Evolutionary conservation across 2,329 filamentous ascomycete species (phyloP).

Genomic region (Fusarium nurragi): DNA sequence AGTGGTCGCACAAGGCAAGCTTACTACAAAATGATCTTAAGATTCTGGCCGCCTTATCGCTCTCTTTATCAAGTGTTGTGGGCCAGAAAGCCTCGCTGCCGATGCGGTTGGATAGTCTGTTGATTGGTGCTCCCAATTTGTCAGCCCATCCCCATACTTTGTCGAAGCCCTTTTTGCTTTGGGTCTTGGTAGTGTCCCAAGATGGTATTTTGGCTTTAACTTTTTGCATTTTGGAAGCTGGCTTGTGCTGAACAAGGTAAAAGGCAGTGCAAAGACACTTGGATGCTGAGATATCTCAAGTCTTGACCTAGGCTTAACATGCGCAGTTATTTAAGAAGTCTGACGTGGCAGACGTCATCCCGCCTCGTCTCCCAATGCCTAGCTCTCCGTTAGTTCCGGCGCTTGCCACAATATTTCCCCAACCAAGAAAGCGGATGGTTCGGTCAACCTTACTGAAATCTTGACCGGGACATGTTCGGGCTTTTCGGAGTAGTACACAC

Average conservation of each 20-base stretch:
- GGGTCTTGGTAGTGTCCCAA: conserved; percentile 64
- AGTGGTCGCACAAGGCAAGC: conserved; percentile 36
- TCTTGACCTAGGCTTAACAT: background rate
- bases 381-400: conserved; percentile 9
- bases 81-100: conserved; percentile 87
- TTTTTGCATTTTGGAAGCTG: conserved; percentile 47
- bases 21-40: conserved; percentile 84
- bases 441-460: background rate
- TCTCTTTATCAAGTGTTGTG: conserved; percentile 84
- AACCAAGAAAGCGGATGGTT: conserved; percentile 6
- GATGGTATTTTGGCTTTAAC: conserved; percentile 50
- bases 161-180: conserved; percentile 74
- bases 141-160: conserved; percentile 68
- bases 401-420: conserved; percentile 2
- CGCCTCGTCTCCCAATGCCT: background rate
- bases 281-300: background rate
- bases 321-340: conserved; percentile 2
- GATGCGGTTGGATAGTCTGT: conserved; percentile 80
- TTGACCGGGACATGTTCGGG: background rate
- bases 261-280: background rate
- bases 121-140: conserved; percentile 75
- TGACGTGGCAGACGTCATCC: conserved; percentile 21
- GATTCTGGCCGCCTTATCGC: conserved; percentile 87
- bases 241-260: rapidly evolving
- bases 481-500: background rate